Percentiles rank a stretch among this genome's conserved stretches.
Conservation (phyloP, 257 asterid species). For the Apocynum venetum region DNA sequence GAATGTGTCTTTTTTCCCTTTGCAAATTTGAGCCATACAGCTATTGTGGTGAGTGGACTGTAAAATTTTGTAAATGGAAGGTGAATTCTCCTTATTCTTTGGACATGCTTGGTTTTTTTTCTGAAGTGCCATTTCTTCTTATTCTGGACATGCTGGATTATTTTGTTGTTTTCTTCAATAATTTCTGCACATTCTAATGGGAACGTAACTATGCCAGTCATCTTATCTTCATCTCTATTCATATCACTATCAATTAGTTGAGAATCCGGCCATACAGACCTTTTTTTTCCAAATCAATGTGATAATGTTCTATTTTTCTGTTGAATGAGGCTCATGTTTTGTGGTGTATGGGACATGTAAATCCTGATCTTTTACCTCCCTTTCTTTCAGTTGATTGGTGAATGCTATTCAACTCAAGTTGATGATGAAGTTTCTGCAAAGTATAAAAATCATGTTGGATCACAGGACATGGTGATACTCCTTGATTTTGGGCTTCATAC, state of each 20-base stretch:
- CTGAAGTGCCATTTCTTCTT: not conserved
- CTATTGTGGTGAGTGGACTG: not conserved
- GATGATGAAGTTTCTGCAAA: conserved; percentile 53
- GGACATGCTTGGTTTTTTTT: not conserved
- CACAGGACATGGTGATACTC: conserved; percentile 66
- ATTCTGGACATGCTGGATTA: not conserved
- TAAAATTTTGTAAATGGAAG: not conserved
- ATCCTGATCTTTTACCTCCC: conserved; percentile 14
- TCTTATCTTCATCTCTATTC: not conserved
- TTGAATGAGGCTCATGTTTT: not conserved
- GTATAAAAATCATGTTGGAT: conserved; percentile 50
- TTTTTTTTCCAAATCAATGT: no score
- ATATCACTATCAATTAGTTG: not conserved
- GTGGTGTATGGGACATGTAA: not conserved
- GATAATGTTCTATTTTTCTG: not conserved
- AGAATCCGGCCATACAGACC: not conserved
- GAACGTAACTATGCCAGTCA: not conserved
- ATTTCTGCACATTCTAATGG: not conserved
- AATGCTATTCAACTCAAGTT: conserved; percentile 67
- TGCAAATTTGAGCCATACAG: not conserved
- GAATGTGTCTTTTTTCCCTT: not conserved
- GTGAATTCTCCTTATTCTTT: not conserved
- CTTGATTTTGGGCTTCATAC: conserved; percentile 85
- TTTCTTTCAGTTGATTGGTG: conserved; percentile 78
- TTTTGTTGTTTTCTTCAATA: not conserved